These are phyloP conservation scores for Carallia brachiata DNA, from an alignment of 345 rosid genomes.

Conservation along the genomic window DNA sequence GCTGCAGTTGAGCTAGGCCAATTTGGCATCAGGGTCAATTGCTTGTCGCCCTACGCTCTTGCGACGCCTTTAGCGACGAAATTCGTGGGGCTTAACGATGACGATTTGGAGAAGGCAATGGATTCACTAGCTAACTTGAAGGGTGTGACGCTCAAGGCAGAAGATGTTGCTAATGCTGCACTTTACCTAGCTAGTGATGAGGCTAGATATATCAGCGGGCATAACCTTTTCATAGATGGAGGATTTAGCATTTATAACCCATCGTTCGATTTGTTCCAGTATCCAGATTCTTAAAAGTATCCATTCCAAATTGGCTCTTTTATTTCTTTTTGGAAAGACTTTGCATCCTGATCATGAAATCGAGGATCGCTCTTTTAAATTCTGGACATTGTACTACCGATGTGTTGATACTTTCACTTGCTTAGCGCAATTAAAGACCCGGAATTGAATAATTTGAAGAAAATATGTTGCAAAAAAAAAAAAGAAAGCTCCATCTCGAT, in stretches of 20 bases:
- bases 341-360: no score
- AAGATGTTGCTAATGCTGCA: conserved; percentile 48
- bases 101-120: conserved; percentile 31
- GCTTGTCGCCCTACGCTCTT: conserved; percentile 41
- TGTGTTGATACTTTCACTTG: no score
- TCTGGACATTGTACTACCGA: no score
- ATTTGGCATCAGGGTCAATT: conserved; percentile 49
- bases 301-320: neutral
- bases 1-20: conserved; percentile 46
- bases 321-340: neutral
- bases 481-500: no score
- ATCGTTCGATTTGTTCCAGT: conserved; percentile 27
- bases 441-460: no score
- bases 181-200: conserved; percentile 51
- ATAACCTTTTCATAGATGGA: conserved; percentile 44
- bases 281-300: conserved; percentile 20
- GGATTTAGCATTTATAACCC: conserved; percentile 43
- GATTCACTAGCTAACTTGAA: conserved; percentile 27
- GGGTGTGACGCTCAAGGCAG: conserved; percentile 37
- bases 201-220: conserved; percentile 43
- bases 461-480: no score
- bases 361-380: no score
- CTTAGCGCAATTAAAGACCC: no score
- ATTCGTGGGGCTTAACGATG: conserved; percentile 27
- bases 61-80: conserved; percentile 40